phyloP scores from a whole-genome alignment of 768 basidiomycete species.

The Rhodotorula babjevae region DNA sequence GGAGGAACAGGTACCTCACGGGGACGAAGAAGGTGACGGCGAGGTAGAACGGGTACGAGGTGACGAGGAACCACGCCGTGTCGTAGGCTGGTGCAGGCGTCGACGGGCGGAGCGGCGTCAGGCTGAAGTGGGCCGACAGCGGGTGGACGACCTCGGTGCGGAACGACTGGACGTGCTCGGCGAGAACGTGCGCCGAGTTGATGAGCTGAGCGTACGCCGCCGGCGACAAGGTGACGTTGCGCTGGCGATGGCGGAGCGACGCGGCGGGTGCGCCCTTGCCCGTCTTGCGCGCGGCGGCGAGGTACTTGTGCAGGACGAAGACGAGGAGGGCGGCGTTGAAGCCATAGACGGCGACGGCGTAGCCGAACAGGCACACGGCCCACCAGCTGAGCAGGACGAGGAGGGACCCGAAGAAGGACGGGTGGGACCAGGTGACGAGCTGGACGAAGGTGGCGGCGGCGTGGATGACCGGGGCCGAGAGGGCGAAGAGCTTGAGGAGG shows the following conservation, averaged over 20 bases:
- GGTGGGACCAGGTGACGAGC: slow-evolving; percentile 43
- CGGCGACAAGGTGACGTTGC: slow-evolving; percentile 27
- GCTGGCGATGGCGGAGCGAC: slow-evolving; percentile 2
- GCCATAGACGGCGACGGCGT: slow-evolving; percentile 36
- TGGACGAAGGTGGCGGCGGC: slow-evolving; percentile 23
- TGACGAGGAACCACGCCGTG: slow-evolving; percentile 40
- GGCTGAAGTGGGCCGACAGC: slow-evolving; percentile 30
- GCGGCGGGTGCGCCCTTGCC: not conserved
- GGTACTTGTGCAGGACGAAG: slow-evolving; percentile 19
- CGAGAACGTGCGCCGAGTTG: slow-evolving; percentile 23
- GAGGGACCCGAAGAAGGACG: slow-evolving; percentile 36
- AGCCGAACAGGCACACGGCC: slow-evolving; percentile 42
- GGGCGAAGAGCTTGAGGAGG: slow-evolving; percentile 43
- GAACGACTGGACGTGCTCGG: slow-evolving; percentile 30
- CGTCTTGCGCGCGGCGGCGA: slow-evolving; percentile 19
- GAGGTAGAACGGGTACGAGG: slow-evolving; percentile 44
- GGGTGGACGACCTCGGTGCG: slow-evolving; percentile 31
- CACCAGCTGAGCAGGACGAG: slow-evolving; percentile 43
- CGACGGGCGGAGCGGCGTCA: slow-evolving; percentile 20
- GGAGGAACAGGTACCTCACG: slow-evolving; percentile 36
- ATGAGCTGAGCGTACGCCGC: slow-evolving; percentile 30
- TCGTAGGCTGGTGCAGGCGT: slow-evolving; percentile 31
- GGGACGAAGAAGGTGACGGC: slow-evolving; percentile 37
- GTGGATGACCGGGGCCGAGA: slow-evolving; percentile 40
- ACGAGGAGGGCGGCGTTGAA: slow-evolving; percentile 32